A percentile compares a stretch with the other conserved stretches of the same genome.
Conservation (phyloP, 75 land plant genomes). For the Gnetum montanum region DNA sequence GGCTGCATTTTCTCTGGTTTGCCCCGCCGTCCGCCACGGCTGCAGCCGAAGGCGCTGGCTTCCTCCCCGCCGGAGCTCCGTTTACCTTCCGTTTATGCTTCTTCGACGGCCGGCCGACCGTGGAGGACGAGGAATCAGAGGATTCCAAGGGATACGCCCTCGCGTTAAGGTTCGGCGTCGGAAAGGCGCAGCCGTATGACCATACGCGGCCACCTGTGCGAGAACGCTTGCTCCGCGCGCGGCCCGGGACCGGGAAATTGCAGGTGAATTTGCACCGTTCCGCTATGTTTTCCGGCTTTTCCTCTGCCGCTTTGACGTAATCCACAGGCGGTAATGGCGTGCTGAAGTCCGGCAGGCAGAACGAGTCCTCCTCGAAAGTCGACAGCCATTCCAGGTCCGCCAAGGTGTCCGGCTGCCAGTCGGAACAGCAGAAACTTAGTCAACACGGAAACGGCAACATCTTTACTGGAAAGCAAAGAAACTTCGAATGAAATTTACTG, state of each 20-base stretch:
- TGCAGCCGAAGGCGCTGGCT: background rate
- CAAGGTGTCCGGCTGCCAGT: constrained; percentile 24
- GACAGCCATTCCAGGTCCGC: constrained; percentile 41
- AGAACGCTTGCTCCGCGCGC: constrained; percentile 11
- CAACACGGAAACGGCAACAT: background rate
- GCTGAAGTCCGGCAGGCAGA: constrained; percentile 3
- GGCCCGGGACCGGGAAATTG: background rate
- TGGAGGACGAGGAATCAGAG: background rate
- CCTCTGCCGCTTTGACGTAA: background rate
- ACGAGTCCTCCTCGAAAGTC: constrained; percentile 29
- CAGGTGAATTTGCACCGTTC: constrained; percentile 8
- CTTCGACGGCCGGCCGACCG: constrained; percentile 2
- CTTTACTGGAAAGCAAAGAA: background rate
- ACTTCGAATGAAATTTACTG: too few relatives aligned
- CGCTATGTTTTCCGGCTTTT: background rate
- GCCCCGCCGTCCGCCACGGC: background rate
- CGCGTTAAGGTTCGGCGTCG: background rate
- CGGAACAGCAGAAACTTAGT: background rate
- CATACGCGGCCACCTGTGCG: constrained; percentile 14
- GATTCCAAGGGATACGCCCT: background rate
- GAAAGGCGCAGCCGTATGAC: constrained; percentile 10
- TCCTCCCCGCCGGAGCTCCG: background rate
- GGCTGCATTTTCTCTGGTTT: constrained; percentile 47
- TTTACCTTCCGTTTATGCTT: background rate
- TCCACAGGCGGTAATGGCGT: background rate